Base-by-base conservation (phyloP, 805 yeast species). In the Cyberlindnera misumaiensis region DNA sequence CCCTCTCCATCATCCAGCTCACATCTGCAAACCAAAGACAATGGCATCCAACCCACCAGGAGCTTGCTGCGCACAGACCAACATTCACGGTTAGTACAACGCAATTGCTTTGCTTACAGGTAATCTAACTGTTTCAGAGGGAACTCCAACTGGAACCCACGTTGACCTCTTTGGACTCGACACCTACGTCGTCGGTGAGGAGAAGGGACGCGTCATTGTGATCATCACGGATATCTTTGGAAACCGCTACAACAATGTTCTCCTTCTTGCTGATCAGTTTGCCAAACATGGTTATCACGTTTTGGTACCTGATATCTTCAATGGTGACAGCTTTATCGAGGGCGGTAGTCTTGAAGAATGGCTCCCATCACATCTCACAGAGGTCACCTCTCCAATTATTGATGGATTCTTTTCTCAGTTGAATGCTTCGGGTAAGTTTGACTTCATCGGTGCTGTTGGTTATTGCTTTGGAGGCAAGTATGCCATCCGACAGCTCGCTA, bases 391-490 rank as follows among this genome's bases (percentile, higher is more conserved):
- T 27, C 73, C 74, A 13, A 56, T 77, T 31, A 70, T 76, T 31
- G 69, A 69, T 28, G 59, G 58, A 4, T 82, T 72, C 49, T 52
- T 81, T 42, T 49, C 55, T 2, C 53, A 52, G 8, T 59, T 83
- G 40, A 72, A 64, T 43, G 35, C 28, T 13, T 27, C 30, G 15
- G 26, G 12, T 3, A 50, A 55, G 24, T 72, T 70, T 40, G 61
- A 61, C n/a, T 75, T 67, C 47, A 43, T 81, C 16, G 77, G 72
- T 31, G 74, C 75, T 15, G 62, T 81, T 41, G 96, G 96, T 17
- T 78, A 86, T 65, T 87, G 96, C 63, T 87, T 68, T 47, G 96
- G 96, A 56, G 95, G 86, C 30, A 83, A 79, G 59, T 78, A 66
- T 49, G 77, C 73, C 27, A 50, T 83, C 41, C 76, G 70, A 43